A percentile compares a stretch with the other conserved stretches of the same genome.
These are phyloP conservation scores for Monosporozyma aerobia DNA, from an alignment of 805 yeast genomes.

Conservation along the genomic window DNA sequence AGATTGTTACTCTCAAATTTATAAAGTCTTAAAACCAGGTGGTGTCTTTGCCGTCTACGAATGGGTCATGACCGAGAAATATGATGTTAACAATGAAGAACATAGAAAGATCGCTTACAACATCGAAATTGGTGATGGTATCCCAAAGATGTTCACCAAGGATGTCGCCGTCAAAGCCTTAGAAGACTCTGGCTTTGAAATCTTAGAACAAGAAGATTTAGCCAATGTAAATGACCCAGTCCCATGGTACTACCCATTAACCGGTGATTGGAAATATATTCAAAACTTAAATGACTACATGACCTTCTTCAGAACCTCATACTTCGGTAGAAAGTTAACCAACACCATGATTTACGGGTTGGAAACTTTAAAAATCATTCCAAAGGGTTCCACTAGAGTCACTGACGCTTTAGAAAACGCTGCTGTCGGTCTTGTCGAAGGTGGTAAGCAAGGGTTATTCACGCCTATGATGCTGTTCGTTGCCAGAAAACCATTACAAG, in stretches of 20 bases:
- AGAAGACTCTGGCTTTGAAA: conserved; percentile 76
- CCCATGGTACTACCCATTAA: conserved; percentile 96
- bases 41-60: conserved; percentile 97
- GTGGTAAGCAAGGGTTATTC: conserved; percentile 82
- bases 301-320: conserved; percentile 83
- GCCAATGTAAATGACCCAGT: conserved; percentile 74
- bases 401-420: conserved; percentile 94
- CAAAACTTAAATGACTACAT: conserved; percentile 69
- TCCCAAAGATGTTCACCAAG: conserved; percentile 87
- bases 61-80: conserved; percentile 96
- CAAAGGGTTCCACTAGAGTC: conserved; percentile 84
- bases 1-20: conserved; percentile 92
- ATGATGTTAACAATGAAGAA: conserved; percentile 76
- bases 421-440: conserved; percentile 87
- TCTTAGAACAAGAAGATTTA: conserved; percentile 67
- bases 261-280: conserved; percentile 86
- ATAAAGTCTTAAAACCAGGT: conserved; percentile 93
- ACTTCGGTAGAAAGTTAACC: conserved; percentile 77
- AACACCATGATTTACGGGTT: conserved; percentile 69
- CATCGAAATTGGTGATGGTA: conserved; percentile 97
- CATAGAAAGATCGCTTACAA: conserved; percentile 95
- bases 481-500: conserved; percentile 64
- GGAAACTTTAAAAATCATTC: conserved; percentile 83
- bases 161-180: conserved; percentile 85
- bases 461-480: conserved; percentile 97